phyloP scores from a whole-genome alignment of 306 rosid genomes.

The Cucurbita maxima region DNA sequence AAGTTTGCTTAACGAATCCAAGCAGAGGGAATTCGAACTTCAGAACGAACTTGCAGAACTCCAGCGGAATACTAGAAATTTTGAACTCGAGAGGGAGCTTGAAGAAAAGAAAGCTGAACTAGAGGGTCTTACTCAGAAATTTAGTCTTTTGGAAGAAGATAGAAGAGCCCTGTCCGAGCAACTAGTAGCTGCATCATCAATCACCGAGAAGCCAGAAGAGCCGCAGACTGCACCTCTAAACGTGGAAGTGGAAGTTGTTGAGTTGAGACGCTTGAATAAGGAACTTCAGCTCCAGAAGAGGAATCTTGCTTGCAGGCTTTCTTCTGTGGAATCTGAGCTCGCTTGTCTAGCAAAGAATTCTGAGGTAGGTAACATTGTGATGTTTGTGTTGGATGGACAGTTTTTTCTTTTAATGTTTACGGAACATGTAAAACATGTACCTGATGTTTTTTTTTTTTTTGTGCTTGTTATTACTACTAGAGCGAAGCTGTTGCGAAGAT shows the following conservation, averaged over 20 bases:
- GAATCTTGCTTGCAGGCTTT: constrained; percentile 55
- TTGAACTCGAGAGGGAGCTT: constrained; percentile 30
- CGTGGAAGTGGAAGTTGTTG: constrained; percentile 75
- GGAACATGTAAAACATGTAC: not conserved
- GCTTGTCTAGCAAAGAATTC: constrained; percentile 43
- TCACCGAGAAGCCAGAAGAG: constrained; percentile 30
- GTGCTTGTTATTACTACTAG: constrained; percentile 17
- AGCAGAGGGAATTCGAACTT: constrained; percentile 67
- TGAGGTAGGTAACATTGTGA: constrained; percentile 54
- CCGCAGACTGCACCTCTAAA: constrained; percentile 12
- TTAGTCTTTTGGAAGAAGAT: constrained; percentile 48
- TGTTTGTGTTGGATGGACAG: not conserved
- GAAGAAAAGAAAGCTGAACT: constrained; percentile 28
- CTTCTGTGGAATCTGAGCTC: constrained; percentile 51
- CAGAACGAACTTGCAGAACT: constrained; percentile 57
- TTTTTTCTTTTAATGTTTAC: not conserved
- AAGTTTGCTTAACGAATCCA: constrained; percentile 58
- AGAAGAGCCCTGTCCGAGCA: constrained; percentile 42
- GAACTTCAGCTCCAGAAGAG: constrained; percentile 92
- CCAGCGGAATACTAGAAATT: constrained; percentile 27
- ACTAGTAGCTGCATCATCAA: constrained; percentile 17
- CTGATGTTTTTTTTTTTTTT: not conserved
- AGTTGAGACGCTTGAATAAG: constrained; percentile 74
- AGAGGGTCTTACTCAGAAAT: constrained; percentile 38
- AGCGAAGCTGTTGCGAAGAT: constrained; percentile 63